Evolutionary conservation across 2,329 filamentous ascomycete species (phyloP).

Genomic region (Macroventuria anomochaeta): DNA sequence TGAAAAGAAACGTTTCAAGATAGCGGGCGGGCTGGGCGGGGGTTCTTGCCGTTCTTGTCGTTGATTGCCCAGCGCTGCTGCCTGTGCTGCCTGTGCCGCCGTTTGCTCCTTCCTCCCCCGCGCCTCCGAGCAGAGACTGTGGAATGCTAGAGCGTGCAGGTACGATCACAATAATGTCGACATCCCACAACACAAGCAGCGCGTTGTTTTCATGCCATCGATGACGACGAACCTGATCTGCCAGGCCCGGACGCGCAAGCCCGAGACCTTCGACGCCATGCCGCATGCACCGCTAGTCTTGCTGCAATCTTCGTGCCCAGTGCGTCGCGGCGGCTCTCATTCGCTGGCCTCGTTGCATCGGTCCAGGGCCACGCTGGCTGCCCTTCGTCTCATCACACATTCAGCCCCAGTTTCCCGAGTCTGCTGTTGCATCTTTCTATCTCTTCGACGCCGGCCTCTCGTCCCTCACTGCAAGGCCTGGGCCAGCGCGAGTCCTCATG

Average conservation of each 20-base stretch:
- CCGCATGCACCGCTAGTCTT: conserved; percentile 6
- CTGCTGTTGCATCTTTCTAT: conserved; percentile 24
- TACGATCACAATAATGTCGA: background rate
- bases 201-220: conserved; percentile 15
- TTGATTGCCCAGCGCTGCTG: too few relatives aligned
- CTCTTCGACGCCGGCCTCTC: conserved; percentile 25
- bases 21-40: conserved; percentile 16
- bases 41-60: background rate
- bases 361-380: conserved; percentile 20
- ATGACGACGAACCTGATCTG: conserved; percentile 32
- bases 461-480: conserved; percentile 18
- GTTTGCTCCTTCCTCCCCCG: background rate
- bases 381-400: conserved; percentile 31
- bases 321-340: conserved; percentile 12
- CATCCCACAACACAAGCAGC: conserved; percentile 11
- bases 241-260: conserved; percentile 18
- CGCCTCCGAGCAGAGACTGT: background rate
- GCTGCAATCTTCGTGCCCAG: conserved; percentile 15
- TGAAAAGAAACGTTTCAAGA: conserved; percentile 27
- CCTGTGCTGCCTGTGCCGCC: background rate
- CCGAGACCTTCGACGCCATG: conserved; percentile 1
- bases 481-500: conserved; percentile 2
- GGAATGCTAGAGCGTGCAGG: conserved; percentile 1
- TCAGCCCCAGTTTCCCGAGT: conserved; percentile 23
- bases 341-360: conserved; percentile 14